Evolutionary conservation across 805 yeast species (phyloP).

Genomic region (Maudiozyma turicensis): DNA sequence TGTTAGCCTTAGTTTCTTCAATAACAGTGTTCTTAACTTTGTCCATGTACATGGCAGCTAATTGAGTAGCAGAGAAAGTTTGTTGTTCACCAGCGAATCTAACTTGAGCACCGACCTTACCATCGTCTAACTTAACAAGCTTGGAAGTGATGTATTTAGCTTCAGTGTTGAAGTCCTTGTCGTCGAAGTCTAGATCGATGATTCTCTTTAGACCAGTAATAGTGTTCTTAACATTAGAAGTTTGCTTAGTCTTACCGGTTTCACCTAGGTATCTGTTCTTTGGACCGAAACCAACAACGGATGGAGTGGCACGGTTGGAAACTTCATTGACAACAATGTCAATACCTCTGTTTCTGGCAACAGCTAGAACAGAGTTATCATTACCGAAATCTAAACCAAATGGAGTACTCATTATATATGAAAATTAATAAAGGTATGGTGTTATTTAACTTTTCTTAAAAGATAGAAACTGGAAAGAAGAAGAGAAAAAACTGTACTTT

Average conservation of each 20-base stretch:
- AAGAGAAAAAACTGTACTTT: background rate
- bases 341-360: conserved; percentile 97
- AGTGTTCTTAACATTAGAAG: conserved; percentile 92
- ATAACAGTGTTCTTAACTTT: conserved; percentile 74
- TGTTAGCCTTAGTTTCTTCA: conserved; percentile 67
- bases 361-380: conserved; percentile 84
- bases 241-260: conserved; percentile 91
- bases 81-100: conserved; percentile 70
- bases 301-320: conserved; percentile 93
- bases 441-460: background rate
- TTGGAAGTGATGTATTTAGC: conserved; percentile 62
- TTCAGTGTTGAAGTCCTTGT: conserved; percentile 73
- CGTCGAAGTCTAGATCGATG: conserved; percentile 63
- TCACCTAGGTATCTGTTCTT: conserved; percentile 93
- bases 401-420: conserved; percentile 67
- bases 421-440: background rate
- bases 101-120: conserved; percentile 77
- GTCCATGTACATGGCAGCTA: conserved; percentile 89
- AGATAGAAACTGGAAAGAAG: background rate
- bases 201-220: conserved; percentile 91
- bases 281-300: conserved; percentile 81
- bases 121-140: conserved; percentile 59
- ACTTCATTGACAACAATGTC: conserved; percentile 98
- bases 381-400: conserved; percentile 98
- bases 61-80: conserved; percentile 78